Evolutionary conservation across 2,329 filamentous ascomycete species (phyloP).

Genomic region (Aspergillus melleus): DNA sequence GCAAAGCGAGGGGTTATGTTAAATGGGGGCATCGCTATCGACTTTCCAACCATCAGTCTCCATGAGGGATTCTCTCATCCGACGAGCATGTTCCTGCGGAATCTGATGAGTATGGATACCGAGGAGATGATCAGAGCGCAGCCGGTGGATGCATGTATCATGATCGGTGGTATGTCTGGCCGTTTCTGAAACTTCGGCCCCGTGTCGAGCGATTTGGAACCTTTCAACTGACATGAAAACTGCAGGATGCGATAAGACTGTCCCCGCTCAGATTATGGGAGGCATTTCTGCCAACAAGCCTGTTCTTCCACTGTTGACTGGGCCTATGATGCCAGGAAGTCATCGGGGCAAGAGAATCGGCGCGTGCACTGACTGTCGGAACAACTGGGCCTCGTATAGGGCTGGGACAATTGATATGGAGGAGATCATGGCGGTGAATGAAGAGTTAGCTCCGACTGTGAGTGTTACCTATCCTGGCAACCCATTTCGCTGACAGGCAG

Average conservation of each 20-base stretch:
- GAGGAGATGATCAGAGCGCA: constrained; percentile 76
- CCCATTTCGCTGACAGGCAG: background rate
- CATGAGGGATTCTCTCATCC: constrained; percentile 69
- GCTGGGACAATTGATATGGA: constrained; percentile 69
- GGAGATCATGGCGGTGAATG: constrained; percentile 69
- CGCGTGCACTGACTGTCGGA: constrained; percentile 73
- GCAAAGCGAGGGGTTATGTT: constrained; percentile 68
- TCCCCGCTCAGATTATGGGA: constrained; percentile 73
- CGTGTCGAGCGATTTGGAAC: too few species aligned
- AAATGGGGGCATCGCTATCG: constrained; percentile 66
- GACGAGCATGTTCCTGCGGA: constrained; percentile 73
- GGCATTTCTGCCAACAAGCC: constrained; percentile 74
- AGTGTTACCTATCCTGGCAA: constrained; percentile 18
- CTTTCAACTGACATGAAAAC: constrained; percentile 3
- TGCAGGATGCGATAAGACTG: constrained; percentile 72
- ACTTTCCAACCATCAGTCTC: constrained; percentile 73
- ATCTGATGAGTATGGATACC: constrained; percentile 77
- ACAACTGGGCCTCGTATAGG: constrained; percentile 70
- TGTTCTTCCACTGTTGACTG: constrained; percentile 66
- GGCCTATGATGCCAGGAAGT: constrained; percentile 74
- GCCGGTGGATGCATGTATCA: constrained; percentile 66
- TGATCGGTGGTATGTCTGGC: constrained; percentile 61
- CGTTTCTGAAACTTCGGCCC: too few species aligned
- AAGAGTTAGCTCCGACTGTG: constrained; percentile 70
- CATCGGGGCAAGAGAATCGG: constrained; percentile 65